Evolutionary conservation across 352 stramenopile species (phyloP).

Genomic region (Phytopythium aichiense): DNA sequence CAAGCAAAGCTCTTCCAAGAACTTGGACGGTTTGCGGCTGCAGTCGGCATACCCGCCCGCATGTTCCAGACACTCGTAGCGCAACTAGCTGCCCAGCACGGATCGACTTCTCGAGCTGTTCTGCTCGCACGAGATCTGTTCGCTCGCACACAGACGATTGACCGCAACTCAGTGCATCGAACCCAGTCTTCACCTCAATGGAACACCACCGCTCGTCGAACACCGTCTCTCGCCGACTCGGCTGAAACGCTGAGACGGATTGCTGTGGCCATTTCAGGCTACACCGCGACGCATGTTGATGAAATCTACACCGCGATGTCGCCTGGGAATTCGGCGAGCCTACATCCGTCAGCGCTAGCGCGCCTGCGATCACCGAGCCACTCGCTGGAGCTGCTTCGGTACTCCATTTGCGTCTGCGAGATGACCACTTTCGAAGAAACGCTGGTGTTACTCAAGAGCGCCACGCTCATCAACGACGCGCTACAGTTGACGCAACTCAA

Average conservation of each 20-base stretch:
- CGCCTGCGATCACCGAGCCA: conserved; percentile 48
- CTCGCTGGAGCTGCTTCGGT: conserved; percentile 53
- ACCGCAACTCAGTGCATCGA: background rate
- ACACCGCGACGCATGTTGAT: conserved; percentile 50
- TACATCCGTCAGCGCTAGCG: conserved; percentile 27
- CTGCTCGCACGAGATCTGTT: conserved; percentile 59
- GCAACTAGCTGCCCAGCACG: conserved; percentile 31
- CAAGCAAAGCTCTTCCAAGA: conserved; percentile 34
- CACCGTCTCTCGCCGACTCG: background rate
- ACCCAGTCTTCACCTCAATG: background rate
- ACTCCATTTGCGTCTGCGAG: conserved; percentile 62
- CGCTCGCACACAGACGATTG: conserved; percentile 14
- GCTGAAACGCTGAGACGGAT: conserved; percentile 39
- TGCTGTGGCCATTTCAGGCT: conserved; percentile 54
- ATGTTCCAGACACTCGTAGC: conserved; percentile 43
- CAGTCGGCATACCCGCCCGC: conserved; percentile 32
- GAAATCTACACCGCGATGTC: conserved; percentile 31
- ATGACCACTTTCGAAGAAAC: conserved; percentile 51
- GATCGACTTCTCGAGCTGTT: conserved; percentile 43
- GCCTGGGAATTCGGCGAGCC: conserved; percentile 2
- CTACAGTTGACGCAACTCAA: conserved; percentile 43
- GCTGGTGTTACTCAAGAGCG: conserved; percentile 53
- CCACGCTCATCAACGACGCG: conserved; percentile 46
- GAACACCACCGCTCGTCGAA: background rate
- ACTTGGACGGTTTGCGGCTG: conserved; percentile 46